Base-by-base conservation (phyloP, 2,329 filamentous ascomycete genomes). In the Monosporascus sp. region DNA sequence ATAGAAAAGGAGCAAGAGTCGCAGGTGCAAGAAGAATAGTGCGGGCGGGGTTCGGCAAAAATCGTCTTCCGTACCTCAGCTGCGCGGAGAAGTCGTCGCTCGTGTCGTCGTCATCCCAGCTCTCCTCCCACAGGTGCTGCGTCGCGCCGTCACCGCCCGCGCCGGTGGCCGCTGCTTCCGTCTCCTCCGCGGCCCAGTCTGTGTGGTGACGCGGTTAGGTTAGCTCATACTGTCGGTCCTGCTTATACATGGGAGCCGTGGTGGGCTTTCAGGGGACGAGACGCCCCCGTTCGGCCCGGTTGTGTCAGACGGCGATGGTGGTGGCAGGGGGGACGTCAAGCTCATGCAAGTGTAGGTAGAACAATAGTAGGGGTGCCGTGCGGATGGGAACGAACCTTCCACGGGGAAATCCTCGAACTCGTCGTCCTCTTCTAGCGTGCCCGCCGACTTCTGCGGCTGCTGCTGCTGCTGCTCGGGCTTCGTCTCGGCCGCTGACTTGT, bases 391-490 rank as follows among this genome's bases (percentile, higher is more conserved):
- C 77, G 43, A 74, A 96, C 94, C 91, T 75, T 99, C 93, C 53
- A 96, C 89, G 25, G 94, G 94, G 68, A 99, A 99, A 72, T 99
- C 94, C 71, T 99, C 94, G 67, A 99, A 99, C 77, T 99, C 94
- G 72, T 99, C 94, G 68, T 99, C 94, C 72, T 99, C 94, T 72
- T 96, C 94, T 27, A 97, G 81, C 54, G 88, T 82, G 36, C 86
- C 76, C 51, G 78, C 72, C 54, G 83, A 77, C 72, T 88, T 87
- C 68, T 85, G 77, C 65, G 83, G 76, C 61, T 78, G 76, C 61
- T 79, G 75, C 54, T 70, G 6, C 41, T 46, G 67, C 49, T 78
- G 69, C 57, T 73, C 70, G 72, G 77, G 65, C 65, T 72, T 70
- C 41, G 61, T 54, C 66, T 77, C 69, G 72, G 67, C 66, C 57